A percentile compares a stretch with the other conserved stretches of the same genome.
phyloP scores from a whole-genome alignment of 163 green algal genomes.

The Scenedesmus sp. region DNA sequence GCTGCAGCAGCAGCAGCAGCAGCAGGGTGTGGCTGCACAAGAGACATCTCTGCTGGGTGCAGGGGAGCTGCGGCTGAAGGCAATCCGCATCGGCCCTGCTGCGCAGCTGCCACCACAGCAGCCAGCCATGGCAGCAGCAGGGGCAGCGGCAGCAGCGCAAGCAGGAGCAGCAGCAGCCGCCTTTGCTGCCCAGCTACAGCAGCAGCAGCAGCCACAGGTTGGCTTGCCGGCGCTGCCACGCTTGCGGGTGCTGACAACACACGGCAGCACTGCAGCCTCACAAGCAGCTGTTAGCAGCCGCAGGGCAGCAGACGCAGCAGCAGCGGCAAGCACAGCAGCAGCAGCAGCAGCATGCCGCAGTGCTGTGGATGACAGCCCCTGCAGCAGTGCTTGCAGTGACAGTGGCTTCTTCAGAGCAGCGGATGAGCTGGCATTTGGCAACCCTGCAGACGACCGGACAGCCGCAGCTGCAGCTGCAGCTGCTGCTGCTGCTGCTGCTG shows the following conservation, averaged over 20 bases:
- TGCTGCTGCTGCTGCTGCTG: background rate
- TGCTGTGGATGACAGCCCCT: background rate
- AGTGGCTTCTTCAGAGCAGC: constrained; percentile 27
- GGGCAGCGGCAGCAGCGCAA: constrained; percentile 1
- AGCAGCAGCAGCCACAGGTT: constrained; percentile 6
- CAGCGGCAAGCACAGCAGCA: constrained; percentile 8
- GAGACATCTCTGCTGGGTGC: background rate
- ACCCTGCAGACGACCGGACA: background rate
- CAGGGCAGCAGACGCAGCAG: background rate
- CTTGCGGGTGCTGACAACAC: constrained; percentile 1
- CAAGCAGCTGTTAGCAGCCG: background rate
- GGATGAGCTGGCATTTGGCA: background rate
- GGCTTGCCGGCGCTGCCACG: constrained; percentile 27
- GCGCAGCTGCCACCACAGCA: constrained; percentile 12
- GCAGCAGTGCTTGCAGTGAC: constrained; percentile 29
- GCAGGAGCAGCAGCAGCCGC: constrained; percentile 3
- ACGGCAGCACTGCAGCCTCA: background rate
- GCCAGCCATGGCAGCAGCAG: constrained; percentile 6
- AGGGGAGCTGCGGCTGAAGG: background rate
- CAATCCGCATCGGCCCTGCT: constrained; percentile 5
- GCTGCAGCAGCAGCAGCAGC: constrained; percentile 12
- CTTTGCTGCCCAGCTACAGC: constrained; percentile 26
- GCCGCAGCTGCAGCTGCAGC: background rate
- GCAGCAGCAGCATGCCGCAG: background rate
- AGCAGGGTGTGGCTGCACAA: background rate